Base-by-base conservation (phyloP, 2,329 filamentous ascomycete species). In the Laburnicola sp. region DNA sequence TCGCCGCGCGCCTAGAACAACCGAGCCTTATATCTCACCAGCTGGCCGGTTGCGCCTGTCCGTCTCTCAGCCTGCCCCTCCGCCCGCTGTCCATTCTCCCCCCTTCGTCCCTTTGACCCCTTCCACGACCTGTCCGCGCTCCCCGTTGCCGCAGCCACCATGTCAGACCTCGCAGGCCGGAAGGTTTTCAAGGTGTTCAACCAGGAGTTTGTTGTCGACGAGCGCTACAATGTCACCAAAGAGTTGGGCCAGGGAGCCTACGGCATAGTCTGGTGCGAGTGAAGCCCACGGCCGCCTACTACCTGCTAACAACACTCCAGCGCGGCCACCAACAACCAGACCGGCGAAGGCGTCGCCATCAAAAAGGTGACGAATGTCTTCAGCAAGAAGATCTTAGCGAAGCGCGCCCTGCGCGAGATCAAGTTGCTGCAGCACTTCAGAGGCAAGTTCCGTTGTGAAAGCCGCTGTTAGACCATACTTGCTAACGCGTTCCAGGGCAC, bases 331-430 rank as follows among this genome's bases (percentile, higher is more conserved):
- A 97, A 97, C 81, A 87, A 86, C 72, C 86, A 91, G 74, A 95
- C 89, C 28, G 87, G 86, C 68, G 94, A 99, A 73, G 92, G 93
- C 35, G 92, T 99, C 57, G 94, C 94, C 67, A 94, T 99, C 81
- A 99, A 99, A 79, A 99, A 99, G 78, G 91, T 99, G 74, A 99
- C 94, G 80, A 99, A 99, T 88, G 93, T 99, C 67, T 99, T 99
- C 78, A 97, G 91, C 83, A 99, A 99, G 80, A 97, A 97, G 85
- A 99, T 99, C 65, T 83, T 99, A 62, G 94, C 94, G 67, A 99
- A 99, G 86, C 89, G 94, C 70, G 94, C 94, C 43, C 77, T 99
- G 80, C 86, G 94, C 75, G 94, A 99, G 79, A 97, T 99, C 78
- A 99, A 97, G 84, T 84, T 99, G 64, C 82, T 99, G 59, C 93